These are phyloP conservation scores for Syzygium syzygioides DNA, from an alignment of 441 rosid species.

Conservation along the genomic window DNA sequence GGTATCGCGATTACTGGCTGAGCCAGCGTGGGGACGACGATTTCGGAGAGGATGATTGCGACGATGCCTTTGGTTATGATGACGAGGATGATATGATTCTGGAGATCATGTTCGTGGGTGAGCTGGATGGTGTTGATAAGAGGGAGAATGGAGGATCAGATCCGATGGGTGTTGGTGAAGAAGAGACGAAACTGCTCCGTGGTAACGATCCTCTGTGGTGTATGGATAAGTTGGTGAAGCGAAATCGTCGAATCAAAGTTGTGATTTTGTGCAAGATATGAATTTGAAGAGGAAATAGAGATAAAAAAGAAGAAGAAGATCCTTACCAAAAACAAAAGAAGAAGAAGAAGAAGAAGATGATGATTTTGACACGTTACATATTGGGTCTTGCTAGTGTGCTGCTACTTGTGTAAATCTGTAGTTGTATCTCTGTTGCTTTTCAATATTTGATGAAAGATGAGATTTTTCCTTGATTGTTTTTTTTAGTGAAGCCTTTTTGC, in stretches of 20 bases:
- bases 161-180: constrained; percentile 6
- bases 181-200: background rate
- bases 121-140: background rate
- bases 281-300: background rate
- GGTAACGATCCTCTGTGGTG: constrained; percentile 7
- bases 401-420: background rate
- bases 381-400: background rate
- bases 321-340: no score
- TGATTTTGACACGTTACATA: no score
- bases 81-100: background rate
- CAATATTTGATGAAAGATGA: background rate
- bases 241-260: background rate
- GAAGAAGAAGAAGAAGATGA: no score
- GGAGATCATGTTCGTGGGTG: constrained; percentile 12
- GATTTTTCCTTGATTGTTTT: background rate
- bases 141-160: background rate
- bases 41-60: constrained; percentile 14
- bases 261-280: background rate
- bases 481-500: background rate
- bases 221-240: background rate
- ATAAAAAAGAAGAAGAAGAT: no score
- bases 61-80: background rate
- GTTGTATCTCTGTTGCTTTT: background rate
- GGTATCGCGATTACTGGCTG: constrained; percentile 41
- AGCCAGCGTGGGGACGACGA: constrained; percentile 23